These are phyloP conservation scores for Gonium pectorale DNA, from an alignment of 139 green algal species.

Conservation along the genomic window DNA sequence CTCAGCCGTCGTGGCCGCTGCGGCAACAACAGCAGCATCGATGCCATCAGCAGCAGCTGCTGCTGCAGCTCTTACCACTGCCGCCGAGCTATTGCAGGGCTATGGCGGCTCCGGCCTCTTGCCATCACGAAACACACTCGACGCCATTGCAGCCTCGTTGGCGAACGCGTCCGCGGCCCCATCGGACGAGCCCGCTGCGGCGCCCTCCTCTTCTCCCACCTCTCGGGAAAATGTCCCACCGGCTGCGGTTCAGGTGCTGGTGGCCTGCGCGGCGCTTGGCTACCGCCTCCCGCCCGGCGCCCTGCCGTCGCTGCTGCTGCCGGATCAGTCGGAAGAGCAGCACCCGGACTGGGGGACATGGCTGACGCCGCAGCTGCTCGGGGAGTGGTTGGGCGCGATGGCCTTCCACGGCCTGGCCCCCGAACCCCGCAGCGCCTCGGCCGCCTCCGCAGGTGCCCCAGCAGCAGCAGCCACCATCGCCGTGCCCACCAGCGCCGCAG, in stretches of 20 bases:
- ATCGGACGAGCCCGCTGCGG: not conserved
- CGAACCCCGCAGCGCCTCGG: not conserved
- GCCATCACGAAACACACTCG: not conserved
- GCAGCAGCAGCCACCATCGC: not conserved
- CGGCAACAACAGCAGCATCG: too few relatives aligned
- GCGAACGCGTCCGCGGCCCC: not conserved
- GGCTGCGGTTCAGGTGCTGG: not conserved
- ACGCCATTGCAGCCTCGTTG: not conserved
- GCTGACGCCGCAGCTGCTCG: not conserved
- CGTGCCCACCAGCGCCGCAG: not conserved
- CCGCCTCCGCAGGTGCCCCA: not conserved
- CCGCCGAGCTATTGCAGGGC: not conserved
- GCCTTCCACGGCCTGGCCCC: not conserved
- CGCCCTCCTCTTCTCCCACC: too few relatives aligned
- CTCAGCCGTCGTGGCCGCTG: too few relatives aligned
- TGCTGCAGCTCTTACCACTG: not conserved
- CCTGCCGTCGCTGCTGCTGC: not conserved
- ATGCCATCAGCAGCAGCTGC: too few relatives aligned
- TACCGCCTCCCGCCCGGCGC: not conserved
- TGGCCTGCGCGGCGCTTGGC: not conserved
- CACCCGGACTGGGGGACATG: not conserved
- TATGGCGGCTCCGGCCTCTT: not conserved
- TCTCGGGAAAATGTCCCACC: too few relatives aligned
- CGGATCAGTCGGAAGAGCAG: too few relatives aligned
- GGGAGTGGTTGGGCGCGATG: not conserved